Evolutionary conservation across 1,284 basidiomycete genomes (phyloP), one percentile per base, ranked within the genome.

Genomic region (Pseudozyma sp.): DNA sequence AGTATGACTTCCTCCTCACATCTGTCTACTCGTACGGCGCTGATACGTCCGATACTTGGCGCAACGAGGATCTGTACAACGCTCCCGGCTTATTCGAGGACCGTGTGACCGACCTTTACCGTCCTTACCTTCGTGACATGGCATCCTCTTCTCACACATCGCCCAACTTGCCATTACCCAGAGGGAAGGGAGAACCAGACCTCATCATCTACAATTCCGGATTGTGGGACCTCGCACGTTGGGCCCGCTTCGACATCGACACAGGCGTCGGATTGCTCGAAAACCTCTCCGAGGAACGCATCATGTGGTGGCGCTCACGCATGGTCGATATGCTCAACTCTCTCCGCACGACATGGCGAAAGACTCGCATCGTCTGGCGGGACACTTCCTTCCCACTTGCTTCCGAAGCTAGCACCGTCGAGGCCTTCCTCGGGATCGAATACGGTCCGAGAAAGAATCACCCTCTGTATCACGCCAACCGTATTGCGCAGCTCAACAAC

Each of bases 1-100:
- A 83, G 47, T 80, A 82, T 59, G 84, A 86, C 59, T 84, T 86
- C 44, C 59, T 86, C 47, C 73, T 86, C 50, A 82, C 81, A 8
- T 84, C 84, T n/a, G 77, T 85, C 25, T 85, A 85, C 61, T 82
- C 85, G 63, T 86, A 84, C 47, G 86, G 86, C 31, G 73, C 84
- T 38, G 85, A 86, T 56, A 80, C 81, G 43, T 71, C 77, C 54
- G 83, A 85, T 48, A 75, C 76, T 34, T 86, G 85, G 84, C 72
- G 76, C 19, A 69, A 73, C 11, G 72, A 83, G 68, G 76, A 76
- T 18, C 65, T 80, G 21, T 86, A 84, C 77, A 73, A 78, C 48
- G 79, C 84, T 14, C 85, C 86, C 0, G 81, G 79, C 1, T 57
- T 78, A 18, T 84, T 86, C 44, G 86, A 86, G 64, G 71, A 85